phyloP scores from a whole-genome alignment of 768 basidiomycete genomes.

The Mrakia gelida region DNA sequence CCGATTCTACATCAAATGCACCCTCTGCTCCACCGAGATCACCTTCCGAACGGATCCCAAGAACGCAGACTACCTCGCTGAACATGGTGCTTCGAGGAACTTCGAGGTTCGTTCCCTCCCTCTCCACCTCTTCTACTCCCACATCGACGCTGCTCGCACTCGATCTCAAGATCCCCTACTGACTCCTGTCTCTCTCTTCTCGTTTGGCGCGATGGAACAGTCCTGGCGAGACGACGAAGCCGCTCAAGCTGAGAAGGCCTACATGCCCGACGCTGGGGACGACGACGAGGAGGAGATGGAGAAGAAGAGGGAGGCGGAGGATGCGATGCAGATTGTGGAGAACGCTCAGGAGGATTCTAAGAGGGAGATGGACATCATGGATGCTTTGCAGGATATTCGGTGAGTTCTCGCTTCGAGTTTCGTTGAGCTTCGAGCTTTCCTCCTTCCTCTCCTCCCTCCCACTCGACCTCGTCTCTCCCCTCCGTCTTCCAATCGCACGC shows the following conservation, averaged over 20 bases:
- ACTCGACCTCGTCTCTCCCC: background rate
- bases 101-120: conserved; percentile 61
- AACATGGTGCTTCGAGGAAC: conserved; percentile 95
- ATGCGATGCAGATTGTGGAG: conserved; percentile 95
- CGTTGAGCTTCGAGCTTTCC: conserved; percentile 48
- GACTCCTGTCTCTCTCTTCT: background rate
- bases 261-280: conserved; percentile 75
- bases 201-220: background rate
- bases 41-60: conserved; percentile 81
- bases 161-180: background rate
- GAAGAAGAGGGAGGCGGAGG: conserved; percentile 47
- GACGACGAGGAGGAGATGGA: conserved; percentile 60
- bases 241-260: conserved; percentile 53
- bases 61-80: conserved; percentile 87
- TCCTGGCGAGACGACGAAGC: conserved; percentile 44
- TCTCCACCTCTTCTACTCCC: background rate
- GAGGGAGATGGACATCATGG: conserved; percentile 96
- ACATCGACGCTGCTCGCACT: background rate
- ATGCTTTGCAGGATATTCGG: conserved; percentile 75
- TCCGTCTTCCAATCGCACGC: background rate
- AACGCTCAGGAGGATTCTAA: conserved; percentile 87
- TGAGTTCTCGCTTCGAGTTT: conserved; percentile 9
- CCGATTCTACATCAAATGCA: conserved; percentile 56
- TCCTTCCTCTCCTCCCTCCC: conserved; percentile 56
- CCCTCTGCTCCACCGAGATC: conserved; percentile 93